These are phyloP conservation scores for Mycena venus DNA, from an alignment of 768 basidiomycete genomes.

Conservation along the genomic window DNA sequence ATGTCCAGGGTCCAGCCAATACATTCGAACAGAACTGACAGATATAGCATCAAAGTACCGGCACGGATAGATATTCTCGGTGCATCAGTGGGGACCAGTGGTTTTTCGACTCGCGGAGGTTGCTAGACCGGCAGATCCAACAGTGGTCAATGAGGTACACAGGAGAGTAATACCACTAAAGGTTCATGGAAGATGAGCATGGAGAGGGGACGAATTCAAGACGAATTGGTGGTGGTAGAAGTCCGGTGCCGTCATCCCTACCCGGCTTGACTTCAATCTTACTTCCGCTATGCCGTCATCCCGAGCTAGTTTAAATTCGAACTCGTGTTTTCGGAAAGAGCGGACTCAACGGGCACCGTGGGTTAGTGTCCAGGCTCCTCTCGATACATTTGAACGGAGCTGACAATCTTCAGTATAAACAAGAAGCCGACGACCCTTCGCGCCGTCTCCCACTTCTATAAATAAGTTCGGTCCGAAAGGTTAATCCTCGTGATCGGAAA, in stretches of 20 bases:
- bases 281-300: not conserved
- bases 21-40: conserved; percentile 3
- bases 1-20: too few species aligned
- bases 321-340: not conserved
- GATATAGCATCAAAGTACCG: not conserved
- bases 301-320: conserved; percentile 6
- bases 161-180: conserved; percentile 3
- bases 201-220: not conserved
- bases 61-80: not conserved
- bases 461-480: conserved; percentile 5
- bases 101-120: not conserved
- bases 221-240: conserved; percentile 7
- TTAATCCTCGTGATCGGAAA: conserved; percentile 2
- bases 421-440: not conserved
- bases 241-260: conserved; percentile 5
- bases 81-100: not conserved
- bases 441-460: conserved; percentile 2
- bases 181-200: conserved; percentile 2
- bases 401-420: conserved; percentile 3
- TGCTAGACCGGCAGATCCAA: too few species aligned
- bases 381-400: conserved; percentile 2
- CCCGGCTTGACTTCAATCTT: not conserved
- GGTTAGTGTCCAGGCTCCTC: conserved; percentile 6
- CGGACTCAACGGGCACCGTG: conserved; percentile 8
- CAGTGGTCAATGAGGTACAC: not conserved